Evolutionary conservation across 2,329 filamentous ascomycete genomes (phyloP), one percentile per base, ranked within the genome.

Genomic region (Huntiella bhutanensis): DNA sequence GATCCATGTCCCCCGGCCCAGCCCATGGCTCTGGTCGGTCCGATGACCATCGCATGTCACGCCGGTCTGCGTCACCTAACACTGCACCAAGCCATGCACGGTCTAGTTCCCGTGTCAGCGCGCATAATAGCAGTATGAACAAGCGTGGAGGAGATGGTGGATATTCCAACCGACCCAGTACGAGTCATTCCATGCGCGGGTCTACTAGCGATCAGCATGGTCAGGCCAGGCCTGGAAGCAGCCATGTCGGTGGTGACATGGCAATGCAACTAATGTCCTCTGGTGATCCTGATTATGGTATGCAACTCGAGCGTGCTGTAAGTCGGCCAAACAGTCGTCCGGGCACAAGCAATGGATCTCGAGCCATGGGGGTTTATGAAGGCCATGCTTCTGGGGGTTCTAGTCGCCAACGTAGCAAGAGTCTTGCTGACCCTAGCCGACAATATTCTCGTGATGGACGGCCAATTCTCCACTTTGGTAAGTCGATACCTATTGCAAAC

Each of bases 401-500:
- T 15, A 64, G 59, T 52, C 63, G 73, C 51, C 68, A 71, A 53
- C 65, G 79, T 53, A 94, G 86, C 61, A 85, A 88, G 68, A 94
- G 86, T 56, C 70, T 91, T 50, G 85, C 82, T n/a, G 82, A 91
- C 55, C 70, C 75, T 19, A 76, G 77, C n/a, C 71, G 82, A 54
- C 82, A 87, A 55, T 85, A 82, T 55, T 94, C 84, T 4, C 74
- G 77, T 52, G 86, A 95, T 59, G 88, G 91, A 28, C 75, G 83
- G 51, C 77, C 83, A 33, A 88, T 96, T 58, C 60, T 96, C 58
- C 85, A 95, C 64, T 95, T 88, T 64, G 85, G 91, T 96, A 72
- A 78, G 86, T 73, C 11, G 34, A 15, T 36, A n/a, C 34, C 11
- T 6, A 36, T 36, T 10, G 34, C 11, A 6, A n/a, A n/a, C 17